Evolutionary conservation across 148 eudicot genomes (phyloP).

Genomic region (Suaeda aralocaspica): DNA sequence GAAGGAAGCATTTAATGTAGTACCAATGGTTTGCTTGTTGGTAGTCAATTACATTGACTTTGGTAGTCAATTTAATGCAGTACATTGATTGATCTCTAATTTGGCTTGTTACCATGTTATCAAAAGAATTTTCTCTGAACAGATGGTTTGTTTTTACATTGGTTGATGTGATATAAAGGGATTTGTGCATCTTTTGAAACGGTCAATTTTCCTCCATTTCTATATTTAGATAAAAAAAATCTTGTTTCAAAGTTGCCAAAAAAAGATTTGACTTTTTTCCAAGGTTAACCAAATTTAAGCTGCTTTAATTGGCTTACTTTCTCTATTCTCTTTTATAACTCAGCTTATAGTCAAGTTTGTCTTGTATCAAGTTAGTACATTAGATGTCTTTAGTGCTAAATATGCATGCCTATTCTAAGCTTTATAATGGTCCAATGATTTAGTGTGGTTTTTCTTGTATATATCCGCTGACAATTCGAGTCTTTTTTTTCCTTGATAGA

Average conservation of each 20-base stretch:
- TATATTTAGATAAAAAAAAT: background rate
- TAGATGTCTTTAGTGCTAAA: background rate
- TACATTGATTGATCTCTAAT: constrained; percentile 1
- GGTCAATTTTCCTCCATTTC: background rate
- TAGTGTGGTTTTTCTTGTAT: background rate
- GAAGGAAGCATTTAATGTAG: background rate
- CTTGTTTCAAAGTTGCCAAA: background rate
- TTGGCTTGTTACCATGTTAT: constrained; percentile 6
- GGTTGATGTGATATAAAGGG: background rate
- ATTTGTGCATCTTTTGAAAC: background rate
- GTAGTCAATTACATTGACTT: background rate
- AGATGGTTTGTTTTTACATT: background rate
- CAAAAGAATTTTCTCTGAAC: background rate
- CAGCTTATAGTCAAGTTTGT: background rate
- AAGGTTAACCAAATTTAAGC: background rate
- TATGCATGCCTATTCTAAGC: background rate
- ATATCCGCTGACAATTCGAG: background rate
- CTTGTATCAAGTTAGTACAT: background rate
- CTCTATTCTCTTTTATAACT: background rate
- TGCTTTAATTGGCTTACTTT: background rate
- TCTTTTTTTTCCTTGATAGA: constrained; percentile 35
- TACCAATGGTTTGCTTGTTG: background rate
- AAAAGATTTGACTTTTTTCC: background rate
- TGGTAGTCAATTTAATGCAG: background rate
- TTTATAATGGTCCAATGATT: background rate